These are phyloP conservation scores for Dactylellina leptospora DNA, from an alignment of 2,329 filamentous ascomycete species.

Conservation along the genomic window DNA sequence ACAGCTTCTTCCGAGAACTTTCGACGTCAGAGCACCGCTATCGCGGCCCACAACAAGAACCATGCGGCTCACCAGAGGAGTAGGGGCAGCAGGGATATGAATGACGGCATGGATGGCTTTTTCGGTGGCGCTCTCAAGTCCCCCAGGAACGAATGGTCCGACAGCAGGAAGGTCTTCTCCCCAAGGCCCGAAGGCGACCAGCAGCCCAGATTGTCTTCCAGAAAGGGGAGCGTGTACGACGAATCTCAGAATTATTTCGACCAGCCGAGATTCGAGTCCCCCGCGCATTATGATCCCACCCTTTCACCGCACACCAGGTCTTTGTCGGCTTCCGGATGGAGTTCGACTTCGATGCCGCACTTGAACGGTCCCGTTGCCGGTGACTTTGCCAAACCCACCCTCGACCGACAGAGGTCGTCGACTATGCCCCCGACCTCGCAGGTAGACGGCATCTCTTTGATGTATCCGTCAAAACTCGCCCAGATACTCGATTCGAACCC, in stretches of 20 bases:
- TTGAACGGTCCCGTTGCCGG: constrained; percentile 35
- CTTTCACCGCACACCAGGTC: constrained; percentile 37
- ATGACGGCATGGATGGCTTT: constrained; percentile 43
- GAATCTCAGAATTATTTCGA: constrained; percentile 51
- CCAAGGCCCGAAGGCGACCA: constrained; percentile 37
- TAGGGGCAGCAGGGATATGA: constrained; percentile 52
- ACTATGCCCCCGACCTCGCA: constrained; percentile 53
- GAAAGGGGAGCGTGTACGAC: constrained; percentile 33
- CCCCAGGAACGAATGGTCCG: constrained; percentile 46
- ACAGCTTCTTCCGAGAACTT: constrained; percentile 55
- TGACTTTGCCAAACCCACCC: constrained; percentile 22
- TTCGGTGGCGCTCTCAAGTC: constrained; percentile 43
- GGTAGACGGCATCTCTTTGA: constrained; percentile 54
- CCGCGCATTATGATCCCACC: constrained; percentile 19
- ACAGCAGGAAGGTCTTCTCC: constrained; percentile 53
- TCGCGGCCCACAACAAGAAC: constrained; percentile 47
- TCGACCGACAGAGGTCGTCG: constrained; percentile 52
- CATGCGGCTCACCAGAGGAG: constrained; percentile 47
- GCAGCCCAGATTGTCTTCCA: constrained; percentile 13
- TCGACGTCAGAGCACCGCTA: constrained; percentile 54
- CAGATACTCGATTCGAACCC: constrained; percentile 54
- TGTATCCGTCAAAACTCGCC: constrained; percentile 53
- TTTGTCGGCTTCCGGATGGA: constrained; percentile 46
- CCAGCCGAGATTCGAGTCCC: constrained; percentile 42
- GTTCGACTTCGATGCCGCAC: constrained; percentile 36